A percentile compares a stretch with the other conserved stretches of the same genome.
Conservation (phyloP, 495 filamentous ascomycete genomes). For the Xylaria bambusicola region DNA sequence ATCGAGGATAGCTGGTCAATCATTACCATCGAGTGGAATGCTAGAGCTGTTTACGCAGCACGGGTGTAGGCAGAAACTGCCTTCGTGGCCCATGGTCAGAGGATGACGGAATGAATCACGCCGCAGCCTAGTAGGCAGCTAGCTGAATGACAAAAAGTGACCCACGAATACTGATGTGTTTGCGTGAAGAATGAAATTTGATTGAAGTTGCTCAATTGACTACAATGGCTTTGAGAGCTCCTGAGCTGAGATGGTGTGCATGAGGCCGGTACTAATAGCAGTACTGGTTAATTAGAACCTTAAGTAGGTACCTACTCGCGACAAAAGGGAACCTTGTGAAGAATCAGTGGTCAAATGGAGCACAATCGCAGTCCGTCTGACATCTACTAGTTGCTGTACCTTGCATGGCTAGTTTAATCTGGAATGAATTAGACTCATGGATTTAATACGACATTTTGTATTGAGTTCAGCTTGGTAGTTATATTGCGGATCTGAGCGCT, state of each 20-base stretch:
- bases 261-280: no score
- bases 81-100: constrained; percentile 6
- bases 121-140: constrained; percentile 13
- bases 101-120: constrained; percentile 22
- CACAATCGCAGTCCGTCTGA: no score
- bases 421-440: no score
- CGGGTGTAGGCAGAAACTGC: constrained; percentile 2
- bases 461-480: not conserved
- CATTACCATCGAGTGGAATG: constrained; percentile 35
- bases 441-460: no score
- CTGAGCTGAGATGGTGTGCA: no score
- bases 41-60: constrained; percentile 29
- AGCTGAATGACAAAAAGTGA: constrained; percentile 15
- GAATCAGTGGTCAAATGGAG: no score
- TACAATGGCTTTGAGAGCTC: no score
- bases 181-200: not conserved
- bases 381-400: no score
- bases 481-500: not conserved
- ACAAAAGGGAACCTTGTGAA: no score
- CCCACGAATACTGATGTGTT: not conserved
- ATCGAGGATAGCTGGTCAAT: constrained; percentile 36
- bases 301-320: not conserved
- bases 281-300: no score
- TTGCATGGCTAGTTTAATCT: no score
- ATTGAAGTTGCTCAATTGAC: not conserved